These are phyloP conservation scores for Lachancea cidri DNA, from an alignment of 805 yeast genomes.

Conservation along the genomic window DNA sequence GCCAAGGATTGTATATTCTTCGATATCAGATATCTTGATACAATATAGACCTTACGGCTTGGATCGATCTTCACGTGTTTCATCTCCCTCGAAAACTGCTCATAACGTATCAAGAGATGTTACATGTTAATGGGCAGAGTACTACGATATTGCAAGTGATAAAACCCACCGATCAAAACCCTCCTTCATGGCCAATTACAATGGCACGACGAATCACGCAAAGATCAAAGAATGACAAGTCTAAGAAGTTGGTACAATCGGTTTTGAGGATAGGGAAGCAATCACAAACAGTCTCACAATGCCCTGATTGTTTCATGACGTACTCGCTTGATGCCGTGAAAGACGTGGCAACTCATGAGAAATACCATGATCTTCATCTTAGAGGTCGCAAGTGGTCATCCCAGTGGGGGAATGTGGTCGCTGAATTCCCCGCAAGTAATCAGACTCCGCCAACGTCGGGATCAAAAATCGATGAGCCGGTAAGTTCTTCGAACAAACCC, in stretches of 20 bases:
- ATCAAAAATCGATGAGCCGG: not conserved
- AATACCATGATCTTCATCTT: constrained; percentile 45
- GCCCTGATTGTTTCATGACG: constrained; percentile 28
- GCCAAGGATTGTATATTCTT: too few relatives aligned
- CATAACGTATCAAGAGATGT: too few relatives aligned
- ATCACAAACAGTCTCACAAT: constrained; percentile 12
- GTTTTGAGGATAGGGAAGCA: not conserved
- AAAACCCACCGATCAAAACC: too few relatives aligned
- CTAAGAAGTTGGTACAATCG: constrained; percentile 1
- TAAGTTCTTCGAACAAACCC: too few relatives aligned
- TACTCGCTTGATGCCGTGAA: constrained; percentile 16
- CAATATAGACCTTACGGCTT: too few relatives aligned
- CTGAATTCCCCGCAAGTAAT: not conserved
- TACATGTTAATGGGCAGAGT: too few relatives aligned
- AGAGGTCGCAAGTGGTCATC: constrained; percentile 47
- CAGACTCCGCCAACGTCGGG: not conserved
- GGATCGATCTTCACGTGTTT: too few relatives aligned
- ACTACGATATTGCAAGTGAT: too few relatives aligned
- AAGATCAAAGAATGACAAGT: not conserved
- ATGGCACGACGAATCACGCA: not conserved
- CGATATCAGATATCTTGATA: too few relatives aligned
- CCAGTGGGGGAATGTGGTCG: constrained; percentile 32
- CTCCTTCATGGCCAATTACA: not conserved
- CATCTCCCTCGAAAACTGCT: too few relatives aligned
- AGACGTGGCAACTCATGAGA: constrained; percentile 37